A percentile compares a stretch with the other conserved stretches of the same genome.
phyloP scores from a whole-genome alignment of 139 green algal genomes.

The Chara braunii region DNA sequence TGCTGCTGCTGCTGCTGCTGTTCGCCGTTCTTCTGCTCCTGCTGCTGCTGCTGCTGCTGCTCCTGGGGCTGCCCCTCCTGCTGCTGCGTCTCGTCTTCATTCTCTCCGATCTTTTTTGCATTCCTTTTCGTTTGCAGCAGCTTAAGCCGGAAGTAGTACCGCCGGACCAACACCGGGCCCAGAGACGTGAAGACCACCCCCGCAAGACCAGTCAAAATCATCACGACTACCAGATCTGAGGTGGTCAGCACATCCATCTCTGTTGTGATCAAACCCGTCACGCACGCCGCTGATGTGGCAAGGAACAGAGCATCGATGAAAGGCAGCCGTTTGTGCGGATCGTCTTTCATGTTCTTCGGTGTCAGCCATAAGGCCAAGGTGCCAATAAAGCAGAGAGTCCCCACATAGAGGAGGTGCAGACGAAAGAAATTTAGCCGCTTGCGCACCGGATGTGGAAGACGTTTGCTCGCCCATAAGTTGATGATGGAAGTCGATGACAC shows the following conservation, averaged over 20 bases:
- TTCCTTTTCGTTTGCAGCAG: too few species aligned
- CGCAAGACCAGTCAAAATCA: constrained; percentile 13
- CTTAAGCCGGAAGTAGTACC: constrained; percentile 35
- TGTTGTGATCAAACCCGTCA: constrained; percentile 7
- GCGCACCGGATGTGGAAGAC: too few species aligned
- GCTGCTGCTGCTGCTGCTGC: too few species aligned
- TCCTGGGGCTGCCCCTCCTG: too few species aligned
- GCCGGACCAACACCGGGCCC: constrained; percentile 13
- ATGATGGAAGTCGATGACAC: too few species aligned
- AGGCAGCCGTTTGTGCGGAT: neutral
- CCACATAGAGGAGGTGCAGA: constrained; percentile 16
- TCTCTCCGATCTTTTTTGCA: too few species aligned
- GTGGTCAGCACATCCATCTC: constrained; percentile 12
- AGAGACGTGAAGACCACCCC: constrained; percentile 30
- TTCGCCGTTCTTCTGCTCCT: too few species aligned
- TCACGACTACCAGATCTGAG: constrained; percentile 8
- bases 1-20: too few species aligned
- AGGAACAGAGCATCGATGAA: constrained; percentile 33
- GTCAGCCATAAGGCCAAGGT: constrained; percentile 20
- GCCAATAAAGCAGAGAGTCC: constrained; percentile 16
- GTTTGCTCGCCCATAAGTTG: too few species aligned
- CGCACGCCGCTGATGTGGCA: constrained; percentile 9
- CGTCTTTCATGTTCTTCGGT: too few species aligned
- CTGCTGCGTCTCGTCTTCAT: too few species aligned
- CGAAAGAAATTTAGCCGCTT: constrained; percentile 31